These are phyloP conservation scores for Taphrina wiesneri DNA, from an alignment of 1,139 yeast genomes.

Conservation along the genomic window DNA sequence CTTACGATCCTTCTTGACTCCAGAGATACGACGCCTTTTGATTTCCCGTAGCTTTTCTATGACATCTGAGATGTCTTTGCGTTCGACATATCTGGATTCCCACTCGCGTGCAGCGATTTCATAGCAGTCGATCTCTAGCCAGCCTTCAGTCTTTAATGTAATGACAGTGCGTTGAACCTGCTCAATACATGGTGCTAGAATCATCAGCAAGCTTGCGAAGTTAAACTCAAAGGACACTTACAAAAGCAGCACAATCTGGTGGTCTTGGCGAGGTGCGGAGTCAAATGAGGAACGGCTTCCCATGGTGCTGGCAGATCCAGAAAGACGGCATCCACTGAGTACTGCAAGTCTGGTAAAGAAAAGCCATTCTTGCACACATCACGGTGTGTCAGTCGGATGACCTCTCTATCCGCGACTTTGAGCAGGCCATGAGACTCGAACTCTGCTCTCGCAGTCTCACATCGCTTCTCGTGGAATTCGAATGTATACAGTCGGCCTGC, in stretches of 20 bases:
- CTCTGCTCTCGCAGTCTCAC: conserved; percentile 72
- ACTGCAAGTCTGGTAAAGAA: conserved; percentile 50
- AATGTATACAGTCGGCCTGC: conserved; percentile 73
- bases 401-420: conserved; percentile 41
- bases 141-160: conserved; percentile 70
- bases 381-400: conserved; percentile 70
- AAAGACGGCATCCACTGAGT: conserved; percentile 72
- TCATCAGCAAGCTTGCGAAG: conserved; percentile 70
- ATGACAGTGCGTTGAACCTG: conserved; percentile 87
- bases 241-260: conserved; percentile 30
- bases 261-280: conserved; percentile 51
- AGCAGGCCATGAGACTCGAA: conserved; percentile 68
- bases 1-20: conserved; percentile 62
- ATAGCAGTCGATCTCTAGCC: conserved; percentile 91
- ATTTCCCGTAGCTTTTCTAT: conserved; percentile 78
- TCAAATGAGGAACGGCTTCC: conserved; percentile 84
- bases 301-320: conserved; percentile 96
- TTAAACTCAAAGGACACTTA: conserved; percentile 45
- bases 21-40: conserved; percentile 69
- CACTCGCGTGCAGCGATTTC: conserved; percentile 83
- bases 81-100: conserved; percentile 92
- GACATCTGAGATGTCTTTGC: conserved; percentile 76
- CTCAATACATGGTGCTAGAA: conserved; percentile 97
- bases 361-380: conserved; percentile 93
- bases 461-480: conserved; percentile 89